Evolutionary conservation across 495 filamentous ascomycete species (phyloP), one percentile per base, ranked within the genome.

Genomic region (Penicillium fimorum): DNA sequence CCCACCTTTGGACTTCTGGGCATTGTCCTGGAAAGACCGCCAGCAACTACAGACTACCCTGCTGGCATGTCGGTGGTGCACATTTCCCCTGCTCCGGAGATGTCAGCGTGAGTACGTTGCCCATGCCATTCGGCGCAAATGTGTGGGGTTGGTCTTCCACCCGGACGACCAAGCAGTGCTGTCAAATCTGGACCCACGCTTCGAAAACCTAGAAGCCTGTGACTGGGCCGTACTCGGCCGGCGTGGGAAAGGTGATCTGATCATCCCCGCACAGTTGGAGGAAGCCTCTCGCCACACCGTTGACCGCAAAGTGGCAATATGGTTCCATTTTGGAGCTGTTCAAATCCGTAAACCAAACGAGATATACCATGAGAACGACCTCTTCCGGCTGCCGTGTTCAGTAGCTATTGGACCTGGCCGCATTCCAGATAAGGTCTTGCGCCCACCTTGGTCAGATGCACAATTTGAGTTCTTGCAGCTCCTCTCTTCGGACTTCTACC

Each of bases 1-100:
- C 0, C 58, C 61, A 7, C 73, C 66, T 15, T 62, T 74, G 29
- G 61, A 73, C 41, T 67, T 72, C 53, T 71, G 68, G 62, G 46
- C 50, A 0, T 42, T 77, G 11, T 53, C 60, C 0, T 55, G 40
- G 37, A 37, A 65, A 25, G 50, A 72, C 22, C 57, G 73, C 3
- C 48, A 55, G 20, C 38, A 57, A 17, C 60, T 75, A 22, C 70
- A 79, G 60, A 69, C 64, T 2, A 27, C 42, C 0, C 61, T 81
- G 13, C 65, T 82, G 17, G 50, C 57, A 15, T 78, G 74, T 52
- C 65, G 71, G 5, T 82, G 78, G 78, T 76, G 73, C 45, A 76
- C 79, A 1, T 50, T 80, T 8, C 52, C 68, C 1, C 51, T 77
- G 4, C 61, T 82, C 18, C 69, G 74, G 8, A 64, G 64, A 32